phyloP scores from a whole-genome alignment of 2,329 filamentous ascomycete genomes.

The Cordyceps farinosa region DNA sequence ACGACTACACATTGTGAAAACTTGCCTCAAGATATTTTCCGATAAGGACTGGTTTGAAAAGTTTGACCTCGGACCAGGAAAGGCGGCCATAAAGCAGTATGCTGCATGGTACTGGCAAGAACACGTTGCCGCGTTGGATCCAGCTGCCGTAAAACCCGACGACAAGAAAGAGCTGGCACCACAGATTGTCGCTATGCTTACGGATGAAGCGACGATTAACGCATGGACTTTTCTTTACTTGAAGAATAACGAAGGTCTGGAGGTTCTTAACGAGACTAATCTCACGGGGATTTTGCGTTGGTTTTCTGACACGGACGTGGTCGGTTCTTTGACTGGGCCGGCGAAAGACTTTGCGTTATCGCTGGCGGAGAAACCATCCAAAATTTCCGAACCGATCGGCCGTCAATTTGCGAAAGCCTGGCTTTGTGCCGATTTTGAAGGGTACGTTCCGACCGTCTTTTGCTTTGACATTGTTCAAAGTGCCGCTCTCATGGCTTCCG shows the following conservation, averaged over 20 bases:
- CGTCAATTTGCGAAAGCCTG: conserved; percentile 38
- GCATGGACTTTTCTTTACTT: conserved; percentile 40
- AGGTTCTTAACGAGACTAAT: conserved; percentile 39
- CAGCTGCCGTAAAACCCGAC: conserved; percentile 22
- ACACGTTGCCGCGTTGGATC: conserved; percentile 36
- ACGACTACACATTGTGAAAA: conserved; percentile 36
- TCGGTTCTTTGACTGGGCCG: not conserved
- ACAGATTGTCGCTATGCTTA: conserved; percentile 37
- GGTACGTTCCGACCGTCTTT: conserved; percentile 38
- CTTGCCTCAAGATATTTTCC: conserved; percentile 39
- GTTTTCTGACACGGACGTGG: conserved; percentile 26
- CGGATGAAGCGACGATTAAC: conserved; percentile 33
- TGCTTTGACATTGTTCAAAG: conserved; percentile 44
- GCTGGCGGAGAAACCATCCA: conserved; percentile 26
- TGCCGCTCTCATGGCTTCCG: conserved; percentile 38
- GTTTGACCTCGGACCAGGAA: conserved; percentile 27
- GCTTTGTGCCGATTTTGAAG: conserved; percentile 33
- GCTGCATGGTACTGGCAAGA: conserved; percentile 46
- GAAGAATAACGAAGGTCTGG: conserved; percentile 40
- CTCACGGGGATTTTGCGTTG: conserved; percentile 32
- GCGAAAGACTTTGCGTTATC: conserved; percentile 31
- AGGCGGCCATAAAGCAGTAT: conserved; percentile 35
- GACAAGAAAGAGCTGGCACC: conserved; percentile 34
- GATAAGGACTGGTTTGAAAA: conserved; percentile 30
- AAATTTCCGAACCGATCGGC: conserved; percentile 37